Base-by-base conservation (phyloP, 75 land plant species). In the Pinus taeda region DNA sequence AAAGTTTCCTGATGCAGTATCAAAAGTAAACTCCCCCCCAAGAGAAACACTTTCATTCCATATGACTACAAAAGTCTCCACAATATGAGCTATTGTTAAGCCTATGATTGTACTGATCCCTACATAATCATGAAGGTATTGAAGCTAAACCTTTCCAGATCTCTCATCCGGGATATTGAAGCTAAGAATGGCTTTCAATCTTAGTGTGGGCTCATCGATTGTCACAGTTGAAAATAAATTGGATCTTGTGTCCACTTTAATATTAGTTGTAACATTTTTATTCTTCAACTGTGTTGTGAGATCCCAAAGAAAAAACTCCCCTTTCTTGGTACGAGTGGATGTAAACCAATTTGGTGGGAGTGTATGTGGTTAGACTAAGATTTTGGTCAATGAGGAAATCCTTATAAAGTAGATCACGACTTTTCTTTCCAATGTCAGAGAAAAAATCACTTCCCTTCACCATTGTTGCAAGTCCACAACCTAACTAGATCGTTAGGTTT, bases 171-270 rank as follows among this genome's bases (percentile, higher is more conserved):
- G 96, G 74, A 89, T 77, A 59, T 33, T 83, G 65, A 89, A 89
- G 74, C 83, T 89, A 6, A 88, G 66, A 42, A 91, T 88, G 17
- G 94, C 36, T 79, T 88, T 91, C 74, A 91, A 59, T 6, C 94
- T 92, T 62, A 90, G 96, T 20, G 87, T 81, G 57, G 83, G 84
- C 45, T 93, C 85, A 80, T 91, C 26, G 33, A 80, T 39, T 9
- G 93, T 91, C 7, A 92, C 63, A 59, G 92, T 93, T 18, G 90
- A 71, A 30, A 79, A 64, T 17, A 93, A 69, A 74, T 86, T 92
- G 59, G 92, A 88, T 77, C 75, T 81, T 58, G 97, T 89, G 77
- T 91, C 92, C 6, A 92, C 90, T 90, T 92, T 94, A 57, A 94
- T 33, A 76, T 94, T 92, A 70, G 90, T 80, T 21, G 97, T 94